Evolutionary conservation across 176 grass and related monocot species (phyloP).

Genomic region (Aegilops longissima): DNA sequence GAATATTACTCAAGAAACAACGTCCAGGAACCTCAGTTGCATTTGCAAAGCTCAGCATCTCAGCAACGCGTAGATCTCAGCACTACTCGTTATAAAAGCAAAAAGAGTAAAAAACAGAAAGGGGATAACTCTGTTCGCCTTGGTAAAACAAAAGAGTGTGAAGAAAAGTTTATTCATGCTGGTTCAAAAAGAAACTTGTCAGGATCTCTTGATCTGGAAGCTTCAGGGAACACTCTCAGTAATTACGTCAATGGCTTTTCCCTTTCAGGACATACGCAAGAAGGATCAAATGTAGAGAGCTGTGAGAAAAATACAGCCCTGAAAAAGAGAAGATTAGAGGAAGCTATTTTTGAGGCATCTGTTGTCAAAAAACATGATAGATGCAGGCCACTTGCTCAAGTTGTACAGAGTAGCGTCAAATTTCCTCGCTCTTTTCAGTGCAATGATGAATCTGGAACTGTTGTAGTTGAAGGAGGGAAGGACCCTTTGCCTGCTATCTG

Average conservation of each 20-base stretch:
- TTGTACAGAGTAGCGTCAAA: slow-evolving; percentile 52
- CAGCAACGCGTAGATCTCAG: slow-evolving; percentile 46
- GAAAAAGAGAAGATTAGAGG: slow-evolving; percentile 50
- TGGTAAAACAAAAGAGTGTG: slow-evolving; percentile 36
- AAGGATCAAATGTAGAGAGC: slow-evolving; percentile 16
- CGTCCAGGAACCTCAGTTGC: slow-evolving; percentile 29
- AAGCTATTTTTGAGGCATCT: slow-evolving; percentile 43
- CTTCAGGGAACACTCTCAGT: slow-evolving; percentile 29
- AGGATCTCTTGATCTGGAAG: slow-evolving; percentile 32
- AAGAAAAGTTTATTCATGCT: slow-evolving; percentile 33
- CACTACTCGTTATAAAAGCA: slow-evolving; percentile 59
- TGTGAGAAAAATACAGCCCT: slow-evolving; percentile 16
- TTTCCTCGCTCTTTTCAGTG: slow-evolving; percentile 35
- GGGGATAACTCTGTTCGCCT: slow-evolving; percentile 25
- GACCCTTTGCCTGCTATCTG: slow-evolving; percentile 21
- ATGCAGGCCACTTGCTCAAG: slow-evolving; percentile 58
- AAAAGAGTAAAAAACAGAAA: slow-evolving; percentile 45
- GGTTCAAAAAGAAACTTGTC: slow-evolving; percentile 49
- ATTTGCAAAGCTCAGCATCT: slow-evolving; percentile 28
- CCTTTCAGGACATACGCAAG: slow-evolving; percentile 27
- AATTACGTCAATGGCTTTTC: slow-evolving; percentile 37
- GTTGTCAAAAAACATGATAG: slow-evolving; percentile 69
- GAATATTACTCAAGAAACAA: slow-evolving; percentile 32
- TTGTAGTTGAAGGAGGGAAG: slow-evolving; percentile 36
- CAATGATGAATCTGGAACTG: slow-evolving; percentile 35